Evolutionary conservation across 2,329 filamentous ascomycete species (phyloP), one percentile per base, ranked within the genome.

Genomic region (Trichoderma aggressivum): DNA sequence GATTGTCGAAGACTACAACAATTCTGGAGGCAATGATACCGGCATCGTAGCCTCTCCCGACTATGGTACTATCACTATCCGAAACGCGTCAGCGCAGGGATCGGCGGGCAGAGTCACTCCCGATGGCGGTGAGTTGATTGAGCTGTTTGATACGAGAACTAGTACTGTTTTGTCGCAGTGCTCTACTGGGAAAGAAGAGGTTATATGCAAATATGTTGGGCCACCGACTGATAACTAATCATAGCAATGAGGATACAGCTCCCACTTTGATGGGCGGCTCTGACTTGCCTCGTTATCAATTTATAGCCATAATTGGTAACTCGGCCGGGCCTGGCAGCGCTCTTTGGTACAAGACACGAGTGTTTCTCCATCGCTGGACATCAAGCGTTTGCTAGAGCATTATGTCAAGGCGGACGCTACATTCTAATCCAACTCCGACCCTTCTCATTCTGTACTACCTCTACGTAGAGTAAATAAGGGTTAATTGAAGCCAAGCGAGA

Each of bases 1-100:
- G 87, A 89, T 90, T 74, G 87, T 90, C 16, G 88, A 90, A 80
- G 79, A 78, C n/a, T 80, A 80, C 72, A 72, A 77, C 63, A 56
- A 56, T 4, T 56, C 53, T 56, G 53, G 26, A 18, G 53, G 53
- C 26, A 66, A 72, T 2, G 74, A 72, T 58, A 74, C 74, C 66
- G 70, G 70, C 32, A 72, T 75, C 39, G 78, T 80, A 16, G 73
- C 74, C 3, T 75, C 80, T 60, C 78, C 76, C 16, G 39, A 80
- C 73, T 80, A 80, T 67, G 79, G 76, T 60, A 74, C 73, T 30
- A 72, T 80, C 26, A 74, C 73, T 12, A 78, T 79, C 67, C 76
- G 75, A 8, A 72, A 72, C 21, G 76, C 76, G 18, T 55, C 65
- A 3, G 78, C 76, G 36, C 71, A 72, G n/a, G 74, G 75, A 7